Evolutionary conservation across 176 grass and related monocot species (phyloP).

Genomic region (Zea luxurians): DNA sequence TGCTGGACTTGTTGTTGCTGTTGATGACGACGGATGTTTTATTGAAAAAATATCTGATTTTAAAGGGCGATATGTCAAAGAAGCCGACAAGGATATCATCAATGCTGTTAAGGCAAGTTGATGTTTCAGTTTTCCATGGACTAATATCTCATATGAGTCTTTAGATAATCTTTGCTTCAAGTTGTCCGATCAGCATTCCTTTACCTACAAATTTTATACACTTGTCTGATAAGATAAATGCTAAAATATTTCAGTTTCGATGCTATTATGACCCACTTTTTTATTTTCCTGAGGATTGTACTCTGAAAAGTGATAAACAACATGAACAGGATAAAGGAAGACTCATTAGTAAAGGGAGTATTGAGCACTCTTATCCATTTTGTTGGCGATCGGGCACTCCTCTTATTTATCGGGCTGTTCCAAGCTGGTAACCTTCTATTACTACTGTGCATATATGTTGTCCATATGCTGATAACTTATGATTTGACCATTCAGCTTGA

Average conservation of each 20-base stretch:
- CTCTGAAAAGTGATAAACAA: conserved; percentile 21
- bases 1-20: conserved; percentile 80
- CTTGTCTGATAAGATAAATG: not conserved
- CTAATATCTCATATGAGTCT: not conserved
- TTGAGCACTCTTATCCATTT: conserved; percentile 96
- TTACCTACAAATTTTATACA: conserved; percentile 24
- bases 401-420: conserved; percentile 95
- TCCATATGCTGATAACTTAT: conserved; percentile 7
- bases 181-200: conserved; percentile 22
- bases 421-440: conserved; percentile 83
- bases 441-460: conserved; percentile 28
- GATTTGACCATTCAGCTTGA: conserved; percentile 15
- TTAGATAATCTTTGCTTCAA: conserved; percentile 19
- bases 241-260: not conserved
- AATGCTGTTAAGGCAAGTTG: conserved; percentile 73
- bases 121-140: conserved; percentile 29
- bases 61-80: conserved; percentile 81
- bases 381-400: conserved; percentile 98
- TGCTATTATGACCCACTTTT: conserved; percentile 20
- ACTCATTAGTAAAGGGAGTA: conserved; percentile 78
- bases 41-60: conserved; percentile 81
- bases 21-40: conserved; percentile 91
- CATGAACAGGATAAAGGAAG: conserved; percentile 91
- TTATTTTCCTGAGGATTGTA: conserved; percentile 13
- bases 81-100: conserved; percentile 91